Conservation (phyloP, 768 basidiomycete species). For the Boletus rex-veris region DNA sequence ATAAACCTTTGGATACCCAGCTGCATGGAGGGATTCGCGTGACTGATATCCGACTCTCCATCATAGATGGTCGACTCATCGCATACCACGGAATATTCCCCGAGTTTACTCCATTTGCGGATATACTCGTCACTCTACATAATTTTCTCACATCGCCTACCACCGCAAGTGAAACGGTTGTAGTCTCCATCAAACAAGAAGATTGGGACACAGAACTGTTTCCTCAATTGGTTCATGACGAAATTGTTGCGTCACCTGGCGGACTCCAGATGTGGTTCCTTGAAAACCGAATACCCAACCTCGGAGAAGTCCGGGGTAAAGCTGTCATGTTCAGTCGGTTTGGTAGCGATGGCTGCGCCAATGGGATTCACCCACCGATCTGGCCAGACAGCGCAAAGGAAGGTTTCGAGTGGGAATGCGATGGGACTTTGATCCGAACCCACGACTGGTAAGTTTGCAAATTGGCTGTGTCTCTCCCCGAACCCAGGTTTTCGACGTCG, state of each 20-base stretch:
- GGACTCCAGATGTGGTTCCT: conserved; percentile 72
- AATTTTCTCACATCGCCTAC: conserved; percentile 57
- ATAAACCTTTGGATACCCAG: conserved; percentile 58
- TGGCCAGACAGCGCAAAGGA: conserved; percentile 80
- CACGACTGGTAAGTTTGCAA: conserved; percentile 72
- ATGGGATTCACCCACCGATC: conserved; percentile 81
- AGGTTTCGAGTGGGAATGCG: conserved; percentile 79
- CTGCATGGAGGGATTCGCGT: conserved; percentile 76
- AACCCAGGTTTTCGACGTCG: neutral
- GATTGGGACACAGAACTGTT: conserved; percentile 55
- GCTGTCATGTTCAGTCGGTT: conserved; percentile 86
- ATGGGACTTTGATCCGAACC: conserved; percentile 62
- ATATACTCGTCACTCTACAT: conserved; percentile 59
- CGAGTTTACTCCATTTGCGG: conserved; percentile 61
- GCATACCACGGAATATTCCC: conserved; percentile 81
- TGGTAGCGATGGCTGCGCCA: conserved; percentile 55
- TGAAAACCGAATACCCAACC: conserved; percentile 71
- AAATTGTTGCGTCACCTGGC: conserved; percentile 53
- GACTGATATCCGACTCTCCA: conserved; percentile 76
- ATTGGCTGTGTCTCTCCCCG: neutral
- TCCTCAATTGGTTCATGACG: conserved; percentile 60
- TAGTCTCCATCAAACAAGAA: conserved; percentile 91
- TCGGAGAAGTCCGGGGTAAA: conserved; percentile 85
- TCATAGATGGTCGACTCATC: conserved; percentile 58
- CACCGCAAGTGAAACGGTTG: conserved; percentile 66